Conservation (phyloP, 805 yeast species). For the Yarrowia osloensis region DNA sequence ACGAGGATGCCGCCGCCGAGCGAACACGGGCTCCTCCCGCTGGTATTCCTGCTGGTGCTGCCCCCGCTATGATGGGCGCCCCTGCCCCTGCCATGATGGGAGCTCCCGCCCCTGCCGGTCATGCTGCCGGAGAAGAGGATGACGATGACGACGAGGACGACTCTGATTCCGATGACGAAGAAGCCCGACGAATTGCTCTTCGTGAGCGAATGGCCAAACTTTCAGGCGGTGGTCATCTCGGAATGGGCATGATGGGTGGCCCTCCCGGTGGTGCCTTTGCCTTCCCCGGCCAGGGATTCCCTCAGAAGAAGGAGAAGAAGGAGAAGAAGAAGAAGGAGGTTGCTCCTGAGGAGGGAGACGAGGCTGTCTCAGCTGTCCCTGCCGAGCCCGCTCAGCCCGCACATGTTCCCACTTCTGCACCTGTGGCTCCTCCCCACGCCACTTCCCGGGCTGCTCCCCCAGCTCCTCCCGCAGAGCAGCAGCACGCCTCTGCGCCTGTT, state of each 20-base stretch:
- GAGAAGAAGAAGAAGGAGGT: constrained; percentile 35
- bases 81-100: constrained; percentile 25
- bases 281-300: constrained; percentile 37
- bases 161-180: constrained; percentile 50
- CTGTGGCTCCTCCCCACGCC: neutral
- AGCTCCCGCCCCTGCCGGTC: constrained; percentile 17
- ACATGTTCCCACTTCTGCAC: neutral
- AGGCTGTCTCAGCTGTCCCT: neutral
- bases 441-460: neutral
- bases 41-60: constrained; percentile 1
- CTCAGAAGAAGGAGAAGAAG: constrained; percentile 40
- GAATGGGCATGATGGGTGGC: constrained; percentile 38
- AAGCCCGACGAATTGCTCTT: constrained; percentile 66
- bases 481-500: constrained; percentile 17
- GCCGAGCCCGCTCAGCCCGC: neutral
- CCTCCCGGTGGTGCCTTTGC: constrained; percentile 40
- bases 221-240: constrained; percentile 71
- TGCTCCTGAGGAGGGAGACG: constrained; percentile 32
- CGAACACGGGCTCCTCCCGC: neutral
- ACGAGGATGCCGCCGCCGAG: neutral
- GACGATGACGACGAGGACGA: constrained; percentile 42
- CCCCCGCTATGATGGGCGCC: constrained; percentile 12
- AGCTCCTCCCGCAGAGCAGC: neutral
- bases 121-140: constrained; percentile 38
- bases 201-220: constrained; percentile 96